A percentile compares a stretch with the other conserved stretches of the same genome.
These are phyloP conservation scores for Pochonia chlamydosporia DNA, from an alignment of 2,329 filamentous ascomycete genomes.

Conservation along the genomic window DNA sequence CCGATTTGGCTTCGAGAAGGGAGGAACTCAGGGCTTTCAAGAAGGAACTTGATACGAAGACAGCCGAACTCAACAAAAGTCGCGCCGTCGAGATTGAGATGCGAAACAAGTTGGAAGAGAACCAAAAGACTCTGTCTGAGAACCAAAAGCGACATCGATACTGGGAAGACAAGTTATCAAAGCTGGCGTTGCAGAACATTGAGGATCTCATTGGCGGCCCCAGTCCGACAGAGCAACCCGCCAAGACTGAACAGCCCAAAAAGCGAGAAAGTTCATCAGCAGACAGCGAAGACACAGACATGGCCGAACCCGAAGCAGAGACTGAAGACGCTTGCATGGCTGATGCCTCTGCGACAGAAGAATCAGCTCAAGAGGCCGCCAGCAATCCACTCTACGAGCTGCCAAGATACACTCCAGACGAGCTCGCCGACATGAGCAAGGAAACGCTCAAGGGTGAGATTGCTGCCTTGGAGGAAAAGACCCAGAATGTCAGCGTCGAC, in stretches of 20 bases:
- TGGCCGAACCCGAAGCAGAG: slow-evolving; percentile 25
- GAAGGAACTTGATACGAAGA: slow-evolving; percentile 79
- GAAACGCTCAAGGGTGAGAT: slow-evolving; percentile 57
- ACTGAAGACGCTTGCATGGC: slow-evolving; percentile 17
- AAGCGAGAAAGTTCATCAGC: slow-evolving; percentile 11
- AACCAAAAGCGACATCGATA: slow-evolving; percentile 79
- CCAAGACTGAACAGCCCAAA: slow-evolving; percentile 20
- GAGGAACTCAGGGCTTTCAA: slow-evolving; percentile 76
- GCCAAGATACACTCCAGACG: slow-evolving; percentile 70
- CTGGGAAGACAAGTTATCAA: slow-evolving; percentile 86
- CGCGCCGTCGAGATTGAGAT: slow-evolving; percentile 92
- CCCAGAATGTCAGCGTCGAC: slow-evolving; percentile 81
- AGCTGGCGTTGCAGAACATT: slow-evolving; percentile 77
- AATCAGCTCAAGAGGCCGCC: slow-evolving; percentile 20
- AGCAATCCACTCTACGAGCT: slow-evolving; percentile 49
- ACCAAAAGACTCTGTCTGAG: slow-evolving; percentile 80
- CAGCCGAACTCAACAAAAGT: slow-evolving; percentile 78
- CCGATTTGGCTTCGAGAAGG: slow-evolving; percentile 71
- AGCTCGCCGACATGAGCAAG: slow-evolving; percentile 61
- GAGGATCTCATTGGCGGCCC: slow-evolving; percentile 53
- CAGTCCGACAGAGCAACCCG: slow-evolving; percentile 15
- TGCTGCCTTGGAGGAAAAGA: slow-evolving; percentile 59
- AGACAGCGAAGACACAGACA: slow-evolving; percentile 27
- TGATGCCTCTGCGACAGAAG: slow-evolving; percentile 16
- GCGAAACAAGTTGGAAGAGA: slow-evolving; percentile 96